Evolutionary conservation across 306 rosid species (phyloP).

Genomic region (Lathyrus tuberosus): DNA sequence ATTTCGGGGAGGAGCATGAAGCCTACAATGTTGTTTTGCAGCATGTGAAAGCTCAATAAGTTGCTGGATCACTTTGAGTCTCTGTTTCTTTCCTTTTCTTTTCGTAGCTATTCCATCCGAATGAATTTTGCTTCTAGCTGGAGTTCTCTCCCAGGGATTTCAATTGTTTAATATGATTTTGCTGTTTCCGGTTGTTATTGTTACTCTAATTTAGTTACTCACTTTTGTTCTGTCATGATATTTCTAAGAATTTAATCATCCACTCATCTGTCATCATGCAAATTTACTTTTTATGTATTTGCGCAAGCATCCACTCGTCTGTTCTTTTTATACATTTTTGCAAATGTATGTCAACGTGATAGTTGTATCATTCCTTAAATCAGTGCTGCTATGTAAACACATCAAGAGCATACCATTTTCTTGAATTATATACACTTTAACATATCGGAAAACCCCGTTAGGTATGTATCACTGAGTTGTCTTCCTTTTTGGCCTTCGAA

Average conservation of each 20-base stretch:
- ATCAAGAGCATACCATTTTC: no score
- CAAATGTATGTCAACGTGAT: no score
- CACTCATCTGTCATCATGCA: not conserved
- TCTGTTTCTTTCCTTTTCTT: conserved; percentile 3
- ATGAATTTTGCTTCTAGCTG: conserved; percentile 38
- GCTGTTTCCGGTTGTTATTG: not conserved
- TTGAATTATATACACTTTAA: no score
- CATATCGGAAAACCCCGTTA: no score
- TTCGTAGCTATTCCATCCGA: conserved; percentile 24
- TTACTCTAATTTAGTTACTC: conserved; percentile 19
- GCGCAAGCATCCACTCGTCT: not conserved
- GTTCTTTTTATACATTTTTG: not conserved
- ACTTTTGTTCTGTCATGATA: not conserved
- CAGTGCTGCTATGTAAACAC: no score
- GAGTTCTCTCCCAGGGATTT: conserved; percentile 28
- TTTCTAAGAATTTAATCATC: not conserved
- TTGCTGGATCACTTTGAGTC: not conserved
- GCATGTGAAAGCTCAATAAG: conserved; percentile 52
- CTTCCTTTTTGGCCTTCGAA: no score
- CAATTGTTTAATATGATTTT: conserved; percentile 26
- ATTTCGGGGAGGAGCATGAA: conserved; percentile 57
- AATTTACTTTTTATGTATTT: not conserved
- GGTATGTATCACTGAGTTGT: no score
- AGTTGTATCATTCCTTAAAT: no score
- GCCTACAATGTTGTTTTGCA: conserved; percentile 53